phyloP scores from a whole-genome alignment of 2,329 filamentous ascomycete genomes.

The Colletotrichum coccodes region DNA sequence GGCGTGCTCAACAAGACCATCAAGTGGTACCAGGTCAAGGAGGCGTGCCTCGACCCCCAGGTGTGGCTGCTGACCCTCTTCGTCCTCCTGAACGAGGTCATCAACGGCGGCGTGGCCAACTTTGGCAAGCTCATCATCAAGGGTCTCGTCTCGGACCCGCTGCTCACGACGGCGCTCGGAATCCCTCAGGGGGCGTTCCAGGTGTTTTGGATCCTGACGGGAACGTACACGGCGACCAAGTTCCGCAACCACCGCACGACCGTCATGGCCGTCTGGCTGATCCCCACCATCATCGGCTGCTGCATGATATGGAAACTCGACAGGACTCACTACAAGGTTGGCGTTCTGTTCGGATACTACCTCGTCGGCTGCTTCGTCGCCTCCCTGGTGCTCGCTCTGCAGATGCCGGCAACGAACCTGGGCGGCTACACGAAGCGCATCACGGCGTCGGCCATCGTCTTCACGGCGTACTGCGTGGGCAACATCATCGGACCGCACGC shows the following conservation, averaged over 20 bases:
- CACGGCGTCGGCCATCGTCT: slow-evolving; percentile 56
- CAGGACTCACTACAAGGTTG: slow-evolving; percentile 50
- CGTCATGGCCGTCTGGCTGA: slow-evolving; percentile 61
- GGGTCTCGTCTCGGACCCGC: slow-evolving; percentile 42
- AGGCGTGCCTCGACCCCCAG: slow-evolving; percentile 63
- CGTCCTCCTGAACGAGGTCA: slow-evolving; percentile 50
- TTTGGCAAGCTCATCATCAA: slow-evolving; percentile 42
- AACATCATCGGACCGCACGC: slow-evolving; percentile 59
- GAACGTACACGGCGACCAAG: slow-evolving; percentile 61
- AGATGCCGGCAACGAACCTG: slow-evolving; percentile 59
- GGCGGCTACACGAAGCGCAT: slow-evolving; percentile 59
- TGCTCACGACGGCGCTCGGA: slow-evolving; percentile 59
- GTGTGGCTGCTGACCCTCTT: slow-evolving; percentile 68
- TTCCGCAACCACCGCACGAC: slow-evolving; percentile 60
- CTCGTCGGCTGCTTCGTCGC: slow-evolving; percentile 59
- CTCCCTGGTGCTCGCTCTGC: slow-evolving; percentile 62
- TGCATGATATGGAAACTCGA: slow-evolving; percentile 61
- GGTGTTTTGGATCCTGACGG: slow-evolving; percentile 62
- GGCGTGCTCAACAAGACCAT: slow-evolving; percentile 59
- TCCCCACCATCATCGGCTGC: slow-evolving; percentile 61
- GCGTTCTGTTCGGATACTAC: slow-evolving; percentile 63
- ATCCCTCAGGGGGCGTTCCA: slow-evolving; percentile 66
- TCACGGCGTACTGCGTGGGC: slow-evolving; percentile 55
- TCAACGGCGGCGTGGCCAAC: slow-evolving; percentile 60
- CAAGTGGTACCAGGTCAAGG: slow-evolving; percentile 58